A percentile compares a stretch with the other conserved stretches of the same genome.
Conservation (phyloP, 2,329 filamentous ascomycete species). For the Aspergillus oerlinghausenensis region DNA sequence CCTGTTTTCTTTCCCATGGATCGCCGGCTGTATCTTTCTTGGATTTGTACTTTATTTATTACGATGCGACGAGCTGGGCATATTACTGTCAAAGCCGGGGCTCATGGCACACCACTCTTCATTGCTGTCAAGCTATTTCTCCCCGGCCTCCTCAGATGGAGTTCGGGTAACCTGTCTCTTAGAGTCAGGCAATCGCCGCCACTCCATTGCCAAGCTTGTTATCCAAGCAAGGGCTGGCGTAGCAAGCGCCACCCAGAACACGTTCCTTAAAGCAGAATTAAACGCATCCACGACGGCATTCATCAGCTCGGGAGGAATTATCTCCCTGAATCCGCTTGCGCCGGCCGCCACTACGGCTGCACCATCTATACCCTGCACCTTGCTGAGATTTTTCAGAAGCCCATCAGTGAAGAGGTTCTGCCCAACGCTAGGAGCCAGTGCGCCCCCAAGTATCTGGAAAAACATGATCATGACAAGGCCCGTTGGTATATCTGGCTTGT, state of each 20-base stretch:
- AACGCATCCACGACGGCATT: conserved; percentile 5
- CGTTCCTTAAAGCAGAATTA: conserved; percentile 4
- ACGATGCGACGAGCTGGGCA: no score
- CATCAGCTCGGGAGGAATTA: conserved; percentile 2
- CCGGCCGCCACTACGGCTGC: conserved; percentile 4
- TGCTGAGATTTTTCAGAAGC: conserved; percentile 3
- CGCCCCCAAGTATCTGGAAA: conserved; percentile 9
- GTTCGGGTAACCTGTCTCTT: no score
- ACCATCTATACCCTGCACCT: conserved; percentile 4
- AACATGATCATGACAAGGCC: conserved; percentile 8
- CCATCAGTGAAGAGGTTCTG: conserved; percentile 11
- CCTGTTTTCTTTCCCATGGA: no score
- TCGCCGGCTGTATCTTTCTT: no score
- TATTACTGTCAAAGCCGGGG: no score
- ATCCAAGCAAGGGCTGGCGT: conserved; percentile 4
- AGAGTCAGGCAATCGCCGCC: neutral
- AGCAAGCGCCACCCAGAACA: conserved; percentile 9
- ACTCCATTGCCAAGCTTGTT: neutral
- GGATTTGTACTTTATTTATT: no score
- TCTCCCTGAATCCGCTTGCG: conserved; percentile 6
- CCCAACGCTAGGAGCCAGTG: conserved; percentile 7
- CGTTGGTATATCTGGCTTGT: conserved; percentile 5
- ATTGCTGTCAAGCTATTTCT: no score
- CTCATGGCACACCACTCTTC: no score
- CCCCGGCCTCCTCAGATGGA: no score